Conservation (phyloP, 257 asterid genomes). For the Gentiana dahurica region DNA sequence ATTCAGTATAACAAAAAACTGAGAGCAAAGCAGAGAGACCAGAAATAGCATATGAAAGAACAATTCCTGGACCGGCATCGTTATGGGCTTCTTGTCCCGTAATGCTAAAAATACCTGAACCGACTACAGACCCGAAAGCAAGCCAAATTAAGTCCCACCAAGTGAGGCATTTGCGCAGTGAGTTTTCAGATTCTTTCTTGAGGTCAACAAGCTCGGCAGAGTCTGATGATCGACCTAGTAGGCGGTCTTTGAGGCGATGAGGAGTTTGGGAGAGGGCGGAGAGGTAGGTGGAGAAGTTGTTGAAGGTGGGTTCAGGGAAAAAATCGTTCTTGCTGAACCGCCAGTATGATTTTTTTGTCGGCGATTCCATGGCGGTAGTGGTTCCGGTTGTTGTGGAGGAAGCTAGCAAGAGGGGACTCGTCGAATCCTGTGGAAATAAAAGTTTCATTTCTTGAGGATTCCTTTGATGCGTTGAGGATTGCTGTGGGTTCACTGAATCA, state of each 20-base stretch:
- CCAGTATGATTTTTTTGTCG: slow-evolving; percentile 45
- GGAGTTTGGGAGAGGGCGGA: slow-evolving; percentile 58
- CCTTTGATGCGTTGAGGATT: too few species aligned
- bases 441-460: too few species aligned
- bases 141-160: slow-evolving; percentile 98
- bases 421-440: too few species aligned
- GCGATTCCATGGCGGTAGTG: neutral
- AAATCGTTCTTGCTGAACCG: slow-evolving; percentile 76
- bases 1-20: slow-evolving; percentile 85
- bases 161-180: slow-evolving; percentile 66
- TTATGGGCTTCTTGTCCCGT: slow-evolving; percentile 73
- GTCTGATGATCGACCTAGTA: slow-evolving; percentile 61
- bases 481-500: too few species aligned
- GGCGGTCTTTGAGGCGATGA: slow-evolving; percentile 65
- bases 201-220: slow-evolving; percentile 40
- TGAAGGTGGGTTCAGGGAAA: slow-evolving; percentile 86
- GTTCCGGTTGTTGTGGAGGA: neutral
- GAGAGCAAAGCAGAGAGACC: slow-evolving; percentile 83
- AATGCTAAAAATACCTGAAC: slow-evolving; percentile 83
- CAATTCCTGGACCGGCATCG: slow-evolving; percentile 77
- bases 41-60: slow-evolving; percentile 69
- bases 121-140: slow-evolving; percentile 88
- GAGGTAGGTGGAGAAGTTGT: slow-evolving; percentile 40
- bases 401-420: neutral
- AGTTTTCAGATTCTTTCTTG: slow-evolving; percentile 60